Evolutionary conservation across 1,284 basidiomycete genomes (phyloP), one percentile per base, ranked within the genome.

Genomic region (Ceratobasidium sp.): DNA sequence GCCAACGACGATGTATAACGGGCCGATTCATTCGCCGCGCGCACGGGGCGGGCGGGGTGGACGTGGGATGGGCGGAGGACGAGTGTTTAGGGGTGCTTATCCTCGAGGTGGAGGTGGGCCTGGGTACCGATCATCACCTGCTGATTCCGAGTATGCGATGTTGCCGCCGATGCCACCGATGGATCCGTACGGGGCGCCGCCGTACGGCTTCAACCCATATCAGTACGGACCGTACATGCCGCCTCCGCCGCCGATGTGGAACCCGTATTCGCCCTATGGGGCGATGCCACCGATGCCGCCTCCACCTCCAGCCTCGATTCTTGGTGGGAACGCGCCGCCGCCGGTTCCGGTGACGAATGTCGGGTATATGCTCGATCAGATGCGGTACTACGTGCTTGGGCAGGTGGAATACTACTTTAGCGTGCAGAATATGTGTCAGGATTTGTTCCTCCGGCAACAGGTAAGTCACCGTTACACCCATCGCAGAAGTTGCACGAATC

Each of bases 401-500:
- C 84, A 84, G 79, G 81, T 82, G 65, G 86, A 87, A 78, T 87
- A 84, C 78, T 87, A 86, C 81, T 86, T 87, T 76, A 84, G 83
- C 74, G 82, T 85, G 78, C 86, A 87, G 76, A 87, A 87, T 78
- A 81, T 87, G 36, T 84, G 82, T 50, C 83, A 84, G 80, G 86
- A 87, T 79, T 82, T 86, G 60, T 87, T 85, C 81, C 79, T 87
- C 19, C 81, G 85, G 31, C 84, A 84, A 78, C 84, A 84, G 80
- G 84, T 85, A 60, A 76, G 85, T 79, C 6, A 11, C 33, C 19
- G 29, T 14, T 31, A 22, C 36, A n/a, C 31, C 22, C 57, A 17
- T 17, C 41, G 53, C 31, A 50, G 7, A 56, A 29, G 31, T 56
- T 24, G 24, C 11, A 6, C 17, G 48, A 15, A 29, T 31, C 60